phyloP scores from a whole-genome alignment of 768 basidiomycete species.

The Mycena leptocephala region DNA sequence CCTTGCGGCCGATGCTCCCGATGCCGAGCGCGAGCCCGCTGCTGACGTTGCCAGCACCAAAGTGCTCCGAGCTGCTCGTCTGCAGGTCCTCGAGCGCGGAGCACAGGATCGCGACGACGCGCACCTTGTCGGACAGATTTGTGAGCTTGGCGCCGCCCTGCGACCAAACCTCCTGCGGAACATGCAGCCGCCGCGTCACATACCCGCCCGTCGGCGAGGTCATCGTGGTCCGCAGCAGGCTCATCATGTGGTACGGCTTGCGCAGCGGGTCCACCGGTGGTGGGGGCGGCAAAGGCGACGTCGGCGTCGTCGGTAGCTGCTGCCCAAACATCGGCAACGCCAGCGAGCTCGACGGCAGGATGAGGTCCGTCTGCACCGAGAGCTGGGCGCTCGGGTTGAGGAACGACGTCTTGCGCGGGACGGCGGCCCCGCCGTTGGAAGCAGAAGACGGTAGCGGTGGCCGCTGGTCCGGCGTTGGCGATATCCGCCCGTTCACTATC shows the following conservation, averaged over 20 bases:
- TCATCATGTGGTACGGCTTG: constrained; percentile 95
- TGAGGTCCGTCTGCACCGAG: constrained; percentile 67
- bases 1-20: constrained; percentile 82
- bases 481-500: constrained; percentile 65
- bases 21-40: constrained; percentile 83
- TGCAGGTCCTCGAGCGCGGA: constrained; percentile 88
- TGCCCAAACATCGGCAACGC: constrained; percentile 66
- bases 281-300: constrained; percentile 82
- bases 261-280: constrained; percentile 82
- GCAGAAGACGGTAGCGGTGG: constrained; percentile 67
- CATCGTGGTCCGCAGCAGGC: constrained; percentile 85
- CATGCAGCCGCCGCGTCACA: constrained; percentile 88
- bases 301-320: constrained; percentile 80
- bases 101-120: constrained; percentile 85
- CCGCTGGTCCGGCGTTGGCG: constrained; percentile 64
- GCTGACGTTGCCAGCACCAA: constrained; percentile 86
- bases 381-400: constrained; percentile 68
- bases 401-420: constrained; percentile 72
- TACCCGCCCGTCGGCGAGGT: constrained; percentile 88
- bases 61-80: constrained; percentile 78
- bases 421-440: constrained; percentile 54
- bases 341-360: constrained; percentile 58
- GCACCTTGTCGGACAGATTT: constrained; percentile 88
- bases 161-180: constrained; percentile 93
- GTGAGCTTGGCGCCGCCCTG: constrained; percentile 90